phyloP scores from a whole-genome alignment of 148 eudicot genomes.

The Camellia sinensis region DNA sequence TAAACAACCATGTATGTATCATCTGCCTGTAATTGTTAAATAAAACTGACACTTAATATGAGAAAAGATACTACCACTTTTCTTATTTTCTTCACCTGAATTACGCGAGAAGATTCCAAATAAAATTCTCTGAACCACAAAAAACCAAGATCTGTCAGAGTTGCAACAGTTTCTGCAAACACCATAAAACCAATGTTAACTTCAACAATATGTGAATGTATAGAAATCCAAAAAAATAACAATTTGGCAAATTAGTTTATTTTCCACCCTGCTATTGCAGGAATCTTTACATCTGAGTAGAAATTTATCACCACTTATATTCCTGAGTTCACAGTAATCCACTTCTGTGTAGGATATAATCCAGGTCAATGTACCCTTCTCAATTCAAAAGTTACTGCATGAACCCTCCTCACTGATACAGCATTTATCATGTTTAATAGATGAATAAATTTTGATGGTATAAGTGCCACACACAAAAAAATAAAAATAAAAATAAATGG shows the following conservation, averaged over 20 bases:
- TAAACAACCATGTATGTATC: background rate
- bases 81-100: constrained; percentile 59
- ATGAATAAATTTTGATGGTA: too few relatives aligned
- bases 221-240: background rate
- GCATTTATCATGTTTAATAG: too few relatives aligned
- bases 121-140: constrained; percentile 99
- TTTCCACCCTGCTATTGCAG: background rate
- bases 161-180: constrained; percentile 73
- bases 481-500: background rate
- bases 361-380: background rate
- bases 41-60: background rate
- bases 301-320: background rate
- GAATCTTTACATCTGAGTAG: too few relatives aligned
- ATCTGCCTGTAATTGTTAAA: background rate
- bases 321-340: background rate
- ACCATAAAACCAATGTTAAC: constrained; percentile 19
- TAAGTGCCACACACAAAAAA: background rate
- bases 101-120: constrained; percentile 96
- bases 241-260: background rate
- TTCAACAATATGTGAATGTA: background rate
- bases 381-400: background rate
- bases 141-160: constrained; percentile 92
- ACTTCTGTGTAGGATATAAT: background rate
- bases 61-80: background rate
- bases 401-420: background rate